A percentile compares a stretch with the other conserved stretches of the same genome.
phyloP scores from a whole-genome alignment of 108 stramenopile genomes.

The Bacterosira constricta region DNA sequence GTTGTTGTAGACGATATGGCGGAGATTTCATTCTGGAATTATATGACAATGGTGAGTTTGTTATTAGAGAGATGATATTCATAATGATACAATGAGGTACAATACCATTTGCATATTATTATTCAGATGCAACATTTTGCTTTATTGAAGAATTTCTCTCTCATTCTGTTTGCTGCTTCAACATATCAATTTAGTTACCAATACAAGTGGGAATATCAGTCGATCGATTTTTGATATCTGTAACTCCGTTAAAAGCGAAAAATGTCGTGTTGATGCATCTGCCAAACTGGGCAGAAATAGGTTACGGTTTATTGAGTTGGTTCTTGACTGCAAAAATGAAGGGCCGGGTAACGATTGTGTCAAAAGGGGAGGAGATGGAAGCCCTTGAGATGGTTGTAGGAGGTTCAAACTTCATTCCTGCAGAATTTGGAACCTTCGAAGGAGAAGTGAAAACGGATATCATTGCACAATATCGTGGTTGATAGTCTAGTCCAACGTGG shows the following conservation, averaged over 20 bases:
- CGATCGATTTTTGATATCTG: slow-evolving; percentile 66
- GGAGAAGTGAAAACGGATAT: slow-evolving; percentile 30
- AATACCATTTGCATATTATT: too few relatives aligned
- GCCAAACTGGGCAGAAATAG: slow-evolving; percentile 48
- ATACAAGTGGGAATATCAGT: slow-evolving; percentile 55
- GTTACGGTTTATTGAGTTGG: slow-evolving; percentile 46
- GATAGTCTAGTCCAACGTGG: not conserved
- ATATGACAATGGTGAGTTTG: slow-evolving; percentile 68
- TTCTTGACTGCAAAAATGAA: slow-evolving; percentile 53
- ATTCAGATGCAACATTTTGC: too few relatives aligned
- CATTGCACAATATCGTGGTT: slow-evolving; percentile 16
- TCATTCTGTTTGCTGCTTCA: too few relatives aligned
- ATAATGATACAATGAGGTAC: too few relatives aligned
- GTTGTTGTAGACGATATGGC: slow-evolving; percentile 56
- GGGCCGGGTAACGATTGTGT: slow-evolving; percentile 48
- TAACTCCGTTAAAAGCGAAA: slow-evolving; percentile 65
- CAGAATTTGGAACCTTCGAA: slow-evolving; percentile 21
- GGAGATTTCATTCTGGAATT: slow-evolving; percentile 50
- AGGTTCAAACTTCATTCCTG: slow-evolving; percentile 32
- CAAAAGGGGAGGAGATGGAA: slow-evolving; percentile 33
- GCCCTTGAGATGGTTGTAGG: slow-evolving; percentile 34
- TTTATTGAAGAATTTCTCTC: too few relatives aligned
- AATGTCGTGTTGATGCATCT: slow-evolving; percentile 51
- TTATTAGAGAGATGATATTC: too few relatives aligned
- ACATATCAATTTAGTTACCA: too few relatives aligned